phyloP scores from a whole-genome alignment of 2,329 filamentous ascomycete genomes.

The Aspergillus quadrilineatus region DNA sequence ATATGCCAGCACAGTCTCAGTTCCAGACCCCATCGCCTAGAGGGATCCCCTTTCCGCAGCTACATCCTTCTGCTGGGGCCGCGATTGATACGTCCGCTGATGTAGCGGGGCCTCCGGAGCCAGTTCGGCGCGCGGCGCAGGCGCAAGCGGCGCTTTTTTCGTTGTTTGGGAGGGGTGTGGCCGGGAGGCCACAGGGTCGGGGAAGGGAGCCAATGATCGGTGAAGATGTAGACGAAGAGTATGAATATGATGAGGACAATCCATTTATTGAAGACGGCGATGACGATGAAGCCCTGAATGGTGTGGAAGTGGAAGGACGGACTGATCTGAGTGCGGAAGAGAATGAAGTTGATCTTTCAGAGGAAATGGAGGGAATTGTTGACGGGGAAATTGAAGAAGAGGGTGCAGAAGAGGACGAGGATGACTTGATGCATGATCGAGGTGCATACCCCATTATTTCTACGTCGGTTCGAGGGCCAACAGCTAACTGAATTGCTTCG shows the following conservation, averaged over 20 bases:
- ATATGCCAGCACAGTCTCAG: constrained; percentile 21
- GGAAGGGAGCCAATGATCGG: constrained; percentile 6
- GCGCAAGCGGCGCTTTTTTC: constrained; percentile 27
- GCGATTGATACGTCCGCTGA: constrained; percentile 18
- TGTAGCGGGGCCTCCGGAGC: constrained; percentile 2
- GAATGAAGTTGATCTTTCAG: constrained; percentile 22
- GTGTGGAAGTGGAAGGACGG: constrained; percentile 9
- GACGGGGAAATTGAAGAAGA: constrained; percentile 25
- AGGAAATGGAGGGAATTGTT: constrained; percentile 19
- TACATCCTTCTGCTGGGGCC: constrained; percentile 29
- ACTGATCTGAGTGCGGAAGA: constrained; percentile 17
- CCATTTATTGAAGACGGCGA: constrained; percentile 22
- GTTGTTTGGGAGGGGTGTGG: constrained; percentile 18
- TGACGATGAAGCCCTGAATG: constrained; percentile 19
- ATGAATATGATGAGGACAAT: constrained; percentile 18
- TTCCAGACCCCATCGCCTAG: constrained; percentile 35
- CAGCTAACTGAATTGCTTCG: background rate
- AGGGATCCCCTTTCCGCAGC: constrained; percentile 29
- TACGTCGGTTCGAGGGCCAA: background rate
- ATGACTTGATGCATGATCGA: constrained; percentile 38
- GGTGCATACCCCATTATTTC: constrained; percentile 22
- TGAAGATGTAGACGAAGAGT: constrained; percentile 19
- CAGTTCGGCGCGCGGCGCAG: constrained; percentile 17
- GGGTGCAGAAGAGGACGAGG: constrained; percentile 25
- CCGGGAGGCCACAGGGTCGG: constrained; percentile 6